Conservation (phyloP, 345 rosid species). For the Psidium friedrichsthalianum region DNA sequence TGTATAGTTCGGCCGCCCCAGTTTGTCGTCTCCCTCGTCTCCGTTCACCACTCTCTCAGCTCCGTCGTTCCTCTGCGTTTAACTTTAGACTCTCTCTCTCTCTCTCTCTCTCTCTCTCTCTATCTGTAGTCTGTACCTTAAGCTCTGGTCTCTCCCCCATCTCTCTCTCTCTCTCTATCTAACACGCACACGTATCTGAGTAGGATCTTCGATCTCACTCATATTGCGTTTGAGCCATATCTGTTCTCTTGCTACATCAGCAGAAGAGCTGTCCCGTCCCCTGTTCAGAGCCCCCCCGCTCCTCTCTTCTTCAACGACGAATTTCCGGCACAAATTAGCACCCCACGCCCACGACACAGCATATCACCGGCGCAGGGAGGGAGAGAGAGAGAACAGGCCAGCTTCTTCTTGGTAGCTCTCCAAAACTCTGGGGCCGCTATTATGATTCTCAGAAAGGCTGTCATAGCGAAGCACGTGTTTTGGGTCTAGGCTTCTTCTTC, state of each 20-base stretch:
- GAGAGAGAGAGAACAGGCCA: neutral
- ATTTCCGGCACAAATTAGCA: neutral
- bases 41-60: slow-evolving; percentile 23
- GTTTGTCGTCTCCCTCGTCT: slow-evolving; percentile 48
- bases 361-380: neutral
- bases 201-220: neutral
- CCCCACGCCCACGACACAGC: neutral
- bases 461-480: neutral
- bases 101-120: neutral
- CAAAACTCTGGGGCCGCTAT: neutral
- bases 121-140: neutral
- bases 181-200: neutral
- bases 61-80: slow-evolving; percentile 1
- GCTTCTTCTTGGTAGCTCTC: neutral
- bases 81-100: neutral
- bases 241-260: neutral
- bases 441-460: neutral
- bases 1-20: slow-evolving; percentile 45
- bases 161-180: neutral
- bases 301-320: neutral
- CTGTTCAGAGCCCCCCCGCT: neutral
- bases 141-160: neutral
- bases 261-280: neutral
- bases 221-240: neutral
- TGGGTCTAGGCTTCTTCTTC: neutral